These are phyloP conservation scores for Tetraselmis striata DNA, from an alignment of 139 green algal species.

Conservation along the genomic window DNA sequence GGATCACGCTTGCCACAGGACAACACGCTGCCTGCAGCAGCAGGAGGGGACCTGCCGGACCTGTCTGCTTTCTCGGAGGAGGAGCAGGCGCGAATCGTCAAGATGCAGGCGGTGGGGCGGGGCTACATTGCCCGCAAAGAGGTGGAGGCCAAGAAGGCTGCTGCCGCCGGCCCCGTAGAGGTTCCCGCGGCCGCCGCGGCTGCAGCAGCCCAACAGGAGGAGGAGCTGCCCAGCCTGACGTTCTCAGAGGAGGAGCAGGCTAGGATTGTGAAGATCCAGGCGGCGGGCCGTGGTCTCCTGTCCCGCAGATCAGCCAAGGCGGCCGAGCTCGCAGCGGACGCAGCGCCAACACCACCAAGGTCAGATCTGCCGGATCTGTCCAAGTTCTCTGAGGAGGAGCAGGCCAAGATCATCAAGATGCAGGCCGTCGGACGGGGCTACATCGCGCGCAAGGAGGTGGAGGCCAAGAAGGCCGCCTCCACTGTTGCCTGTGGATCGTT, in stretches of 20 bases:
- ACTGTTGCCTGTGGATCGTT: background rate
- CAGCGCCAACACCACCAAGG: background rate
- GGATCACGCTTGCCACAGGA: too few species aligned
- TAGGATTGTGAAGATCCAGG: background rate
- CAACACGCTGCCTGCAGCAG: too few species aligned
- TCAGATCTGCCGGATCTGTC: background rate
- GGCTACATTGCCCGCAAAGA: background rate
- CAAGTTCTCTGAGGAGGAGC: background rate
- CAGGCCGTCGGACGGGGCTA: background rate
- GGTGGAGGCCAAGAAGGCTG: background rate
- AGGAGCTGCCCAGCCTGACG: background rate
- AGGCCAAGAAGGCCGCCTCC: background rate
- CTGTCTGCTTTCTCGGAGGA: background rate
- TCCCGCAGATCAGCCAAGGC: background rate
- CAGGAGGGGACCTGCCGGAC: too few species aligned
- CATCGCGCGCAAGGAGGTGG: background rate
- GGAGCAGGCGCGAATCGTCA: background rate
- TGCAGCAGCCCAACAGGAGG: background rate
- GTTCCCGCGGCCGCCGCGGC: background rate
- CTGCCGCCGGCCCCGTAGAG: background rate
- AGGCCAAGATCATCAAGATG: background rate
- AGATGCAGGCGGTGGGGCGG: background rate
- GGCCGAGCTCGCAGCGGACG: background rate
- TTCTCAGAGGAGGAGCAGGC: background rate
- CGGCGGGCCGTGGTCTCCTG: background rate